Percentiles rank a stretch among this genome's conserved stretches.
Conservation (phyloP, 2,329 filamentous ascomycete species). For the Coniochaeta sp. region DNA sequence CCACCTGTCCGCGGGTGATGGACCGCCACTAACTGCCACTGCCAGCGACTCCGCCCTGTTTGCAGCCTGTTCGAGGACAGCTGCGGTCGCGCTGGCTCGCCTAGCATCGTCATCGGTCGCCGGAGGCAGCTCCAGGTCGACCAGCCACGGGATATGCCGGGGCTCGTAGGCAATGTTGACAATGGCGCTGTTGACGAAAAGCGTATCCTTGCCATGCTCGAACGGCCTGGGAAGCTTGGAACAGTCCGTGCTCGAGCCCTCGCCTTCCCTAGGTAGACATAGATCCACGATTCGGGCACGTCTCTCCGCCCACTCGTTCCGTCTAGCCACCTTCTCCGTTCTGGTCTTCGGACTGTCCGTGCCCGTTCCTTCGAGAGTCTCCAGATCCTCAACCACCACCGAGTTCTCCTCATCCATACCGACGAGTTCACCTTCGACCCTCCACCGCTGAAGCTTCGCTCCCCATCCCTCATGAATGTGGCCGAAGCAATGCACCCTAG, state of each 20-base stretch:
- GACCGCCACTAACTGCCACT: not conserved
- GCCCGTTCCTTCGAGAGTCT: slow-evolving; percentile 9
- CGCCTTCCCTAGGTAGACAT: slow-evolving; percentile 26
- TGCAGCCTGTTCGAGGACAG: not conserved
- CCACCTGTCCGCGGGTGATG: not conserved
- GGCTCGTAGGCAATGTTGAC: slow-evolving; percentile 15
- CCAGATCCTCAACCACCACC: slow-evolving; percentile 24
- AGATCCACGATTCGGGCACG: slow-evolving; percentile 14
- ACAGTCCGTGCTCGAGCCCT: slow-evolving; percentile 25
- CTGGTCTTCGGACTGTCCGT: not conserved
- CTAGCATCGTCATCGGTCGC: not conserved
- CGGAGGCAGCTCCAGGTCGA: slow-evolving; percentile 11
- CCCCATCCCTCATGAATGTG: slow-evolving; percentile 56
- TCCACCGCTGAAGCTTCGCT: slow-evolving; percentile 44
- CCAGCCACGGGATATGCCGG: slow-evolving; percentile 12
- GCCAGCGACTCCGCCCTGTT: not conserved
- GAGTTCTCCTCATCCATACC: slow-evolving; percentile 39
- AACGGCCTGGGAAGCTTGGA: slow-evolving; percentile 21
- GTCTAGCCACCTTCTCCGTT: not conserved
- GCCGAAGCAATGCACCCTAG: slow-evolving; percentile 47
- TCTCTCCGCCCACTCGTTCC: not conserved
- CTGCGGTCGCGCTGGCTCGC: not conserved
- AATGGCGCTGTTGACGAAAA: slow-evolving; percentile 50
- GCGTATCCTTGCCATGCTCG: slow-evolving; percentile 32
- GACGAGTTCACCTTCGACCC: slow-evolving; percentile 10